These are phyloP conservation scores for Candida orba DNA, from an alignment of 805 yeast genomes.

Conservation along the genomic window DNA sequence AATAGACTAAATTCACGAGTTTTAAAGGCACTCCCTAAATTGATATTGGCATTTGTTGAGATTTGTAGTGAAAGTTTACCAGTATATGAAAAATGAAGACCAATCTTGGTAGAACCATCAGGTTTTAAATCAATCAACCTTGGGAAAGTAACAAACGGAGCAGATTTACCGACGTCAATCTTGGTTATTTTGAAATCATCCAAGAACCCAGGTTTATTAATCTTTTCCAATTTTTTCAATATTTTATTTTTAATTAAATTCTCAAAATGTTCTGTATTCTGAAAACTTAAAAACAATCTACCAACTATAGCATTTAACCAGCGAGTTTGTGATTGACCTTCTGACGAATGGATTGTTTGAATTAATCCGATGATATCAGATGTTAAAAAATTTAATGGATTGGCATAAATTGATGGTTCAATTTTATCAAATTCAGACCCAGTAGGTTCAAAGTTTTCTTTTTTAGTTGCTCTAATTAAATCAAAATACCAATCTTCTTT, in stretches of 20 bases:
- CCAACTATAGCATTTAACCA: conserved; percentile 92
- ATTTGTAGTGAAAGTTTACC: conserved; percentile 76
- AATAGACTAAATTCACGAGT: conserved; percentile 67
- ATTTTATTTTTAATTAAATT: conserved; percentile 51
- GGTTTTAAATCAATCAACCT: conserved; percentile 62
- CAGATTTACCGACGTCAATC: conserved; percentile 69
- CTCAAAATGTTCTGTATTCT: conserved; percentile 62
- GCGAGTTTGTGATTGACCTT: conserved; percentile 72
- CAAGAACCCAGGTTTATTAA: conserved; percentile 80
- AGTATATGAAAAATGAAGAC: conserved; percentile 55
- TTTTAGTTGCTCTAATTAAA: conserved; percentile 67
- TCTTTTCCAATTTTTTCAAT: conserved; percentile 65
- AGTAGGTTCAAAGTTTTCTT: conserved; percentile 18
- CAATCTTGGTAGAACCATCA: conserved; percentile 66
- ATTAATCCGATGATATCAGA: conserved; percentile 66
- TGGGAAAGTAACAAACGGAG: conserved; percentile 76
- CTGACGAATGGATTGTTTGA: conserved; percentile 72
- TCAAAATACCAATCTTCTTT: conserved; percentile 95
- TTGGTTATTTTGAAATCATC: conserved; percentile 73
- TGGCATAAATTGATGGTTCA: conserved; percentile 62
- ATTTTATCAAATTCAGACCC: conserved; percentile 26
- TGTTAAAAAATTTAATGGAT: conserved; percentile 65
- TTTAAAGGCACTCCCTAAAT: conserved; percentile 68
- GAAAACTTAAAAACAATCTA: conserved; percentile 68
- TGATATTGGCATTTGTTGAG: conserved; percentile 72